Evolutionary conservation across 108 stramenopile genomes (phyloP).

Genomic region (Cyclotella atomus): DNA sequence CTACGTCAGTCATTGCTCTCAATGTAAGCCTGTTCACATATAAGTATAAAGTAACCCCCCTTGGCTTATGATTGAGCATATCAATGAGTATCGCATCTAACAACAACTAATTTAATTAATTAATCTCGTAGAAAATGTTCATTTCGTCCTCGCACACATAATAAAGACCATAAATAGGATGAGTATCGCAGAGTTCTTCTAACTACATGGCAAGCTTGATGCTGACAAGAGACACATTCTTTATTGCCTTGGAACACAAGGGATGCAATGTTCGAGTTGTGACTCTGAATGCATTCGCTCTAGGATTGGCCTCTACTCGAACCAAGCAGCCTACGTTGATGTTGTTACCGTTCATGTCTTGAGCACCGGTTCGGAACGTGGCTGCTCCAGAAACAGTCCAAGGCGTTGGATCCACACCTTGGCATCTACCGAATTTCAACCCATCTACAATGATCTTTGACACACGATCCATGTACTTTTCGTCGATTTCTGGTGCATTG

Average conservation of each 20-base stretch:
- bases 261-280: constrained; percentile 91
- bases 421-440: constrained; percentile 85
- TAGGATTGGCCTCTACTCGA: constrained; percentile 90
- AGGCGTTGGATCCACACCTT: constrained; percentile 87
- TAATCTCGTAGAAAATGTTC: not conserved
- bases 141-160: not conserved
- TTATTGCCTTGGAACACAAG: constrained; percentile 87
- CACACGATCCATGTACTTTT: constrained; percentile 87
- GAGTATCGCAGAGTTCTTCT: not conserved
- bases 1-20: too few relatives aligned
- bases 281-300: constrained; percentile 89
- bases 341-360: constrained; percentile 88
- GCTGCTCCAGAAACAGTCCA: constrained; percentile 91
- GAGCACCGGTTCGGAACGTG: constrained; percentile 86
- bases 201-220: constrained; percentile 68
- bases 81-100: too few relatives aligned
- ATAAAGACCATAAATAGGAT: constrained; percentile 1
- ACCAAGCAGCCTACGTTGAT: constrained; percentile 91
- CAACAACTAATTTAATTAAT: too few relatives aligned
- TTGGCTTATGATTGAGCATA: too few relatives aligned
- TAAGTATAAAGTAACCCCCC: too few relatives aligned
- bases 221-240: constrained; percentile 90
- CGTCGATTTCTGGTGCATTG: constrained; percentile 73
- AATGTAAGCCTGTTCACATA: too few relatives aligned
- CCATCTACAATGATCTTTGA: constrained; percentile 82